Percentiles rank a stretch among this genome's conserved stretches.
These are phyloP conservation scores for Rhodotorula mucilaginosa DNA, from an alignment of 1,284 basidiomycete species.

Conservation along the genomic window DNA sequence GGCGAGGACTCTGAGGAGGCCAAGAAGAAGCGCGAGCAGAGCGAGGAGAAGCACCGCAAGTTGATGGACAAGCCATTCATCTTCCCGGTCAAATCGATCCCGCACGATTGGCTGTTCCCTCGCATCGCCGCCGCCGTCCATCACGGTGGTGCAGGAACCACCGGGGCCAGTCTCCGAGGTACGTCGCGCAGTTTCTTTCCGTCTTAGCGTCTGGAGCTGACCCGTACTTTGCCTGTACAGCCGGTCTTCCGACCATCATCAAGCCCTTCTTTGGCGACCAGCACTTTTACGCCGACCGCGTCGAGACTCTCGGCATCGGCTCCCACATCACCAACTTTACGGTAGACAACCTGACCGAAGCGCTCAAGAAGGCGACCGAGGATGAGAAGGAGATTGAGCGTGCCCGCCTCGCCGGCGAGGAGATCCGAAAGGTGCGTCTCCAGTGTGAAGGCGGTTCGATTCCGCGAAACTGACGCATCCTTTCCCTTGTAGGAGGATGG, in stretches of 20 bases:
- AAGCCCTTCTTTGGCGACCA: constrained; percentile 96
- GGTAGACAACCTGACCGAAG: constrained; percentile 69
- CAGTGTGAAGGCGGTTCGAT: neutral
- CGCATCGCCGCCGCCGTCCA: constrained; percentile 93
- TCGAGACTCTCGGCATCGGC: constrained; percentile 88
- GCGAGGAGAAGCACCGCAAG: constrained; percentile 39
- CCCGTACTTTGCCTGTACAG: constrained; percentile 49
- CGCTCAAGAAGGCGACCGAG: constrained; percentile 75
- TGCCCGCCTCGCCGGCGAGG: constrained; percentile 76
- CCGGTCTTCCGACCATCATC: constrained; percentile 91
- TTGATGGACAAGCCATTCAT: constrained; percentile 37
- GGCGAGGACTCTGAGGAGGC: constrained; percentile 42
- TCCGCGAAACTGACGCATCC: neutral
- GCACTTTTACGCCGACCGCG: constrained; percentile 93
- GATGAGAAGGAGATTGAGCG: constrained; percentile 82
- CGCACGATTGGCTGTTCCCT: constrained; percentile 95
- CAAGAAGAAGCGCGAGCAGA: constrained; percentile 37
- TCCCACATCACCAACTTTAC: constrained; percentile 69
- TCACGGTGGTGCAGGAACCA: constrained; percentile 95
- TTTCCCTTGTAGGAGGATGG: constrained; percentile 70
- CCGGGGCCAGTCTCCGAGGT: constrained; percentile 88
- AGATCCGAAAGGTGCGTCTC: constrained; percentile 62
- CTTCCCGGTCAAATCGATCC: constrained; percentile 70
- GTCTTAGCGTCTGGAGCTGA: constrained; percentile 13
- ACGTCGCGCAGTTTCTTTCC: constrained; percentile 37